Percentiles rank a stretch among this genome's conserved stretches.
These are phyloP conservation scores for Trichoderma asperellum DNA, from an alignment of 2,329 filamentous ascomycete genomes.

Conservation along the genomic window DNA sequence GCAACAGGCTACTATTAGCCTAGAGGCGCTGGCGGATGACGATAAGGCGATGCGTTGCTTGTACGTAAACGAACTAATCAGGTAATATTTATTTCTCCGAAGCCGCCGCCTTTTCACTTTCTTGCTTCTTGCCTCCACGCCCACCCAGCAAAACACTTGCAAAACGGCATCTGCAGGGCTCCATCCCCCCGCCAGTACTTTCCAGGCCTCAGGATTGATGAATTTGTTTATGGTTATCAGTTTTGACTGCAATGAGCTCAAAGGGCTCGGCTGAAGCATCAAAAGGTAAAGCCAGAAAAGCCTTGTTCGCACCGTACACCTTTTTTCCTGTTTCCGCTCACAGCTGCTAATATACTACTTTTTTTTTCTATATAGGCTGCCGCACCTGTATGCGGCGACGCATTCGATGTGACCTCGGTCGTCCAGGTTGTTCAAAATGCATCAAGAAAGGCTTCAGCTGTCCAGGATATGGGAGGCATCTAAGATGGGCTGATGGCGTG, in stretches of 20 bases:
- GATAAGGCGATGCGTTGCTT: slow-evolving; percentile 17
- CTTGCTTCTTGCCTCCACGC: not conserved
- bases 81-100: slow-evolving; percentile 22
- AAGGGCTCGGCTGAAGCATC: slow-evolving; percentile 23
- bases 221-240: slow-evolving; percentile 8
- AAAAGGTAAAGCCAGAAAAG: slow-evolving; percentile 7
- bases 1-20: not conserved
- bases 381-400: slow-evolving; percentile 38
- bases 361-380: slow-evolving; percentile 32
- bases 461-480: slow-evolving; percentile 36
- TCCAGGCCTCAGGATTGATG: slow-evolving; percentile 16
- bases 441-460: slow-evolving; percentile 37
- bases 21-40: not conserved
- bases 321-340: not conserved
- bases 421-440: slow-evolving; percentile 38
- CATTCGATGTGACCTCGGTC: slow-evolving; percentile 37
- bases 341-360: not conserved
- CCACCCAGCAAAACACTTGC: not conserved
- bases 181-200: not conserved
- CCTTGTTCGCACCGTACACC: not conserved
- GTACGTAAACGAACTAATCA: slow-evolving; percentile 19
- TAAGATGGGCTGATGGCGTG: slow-evolving; percentile 39
- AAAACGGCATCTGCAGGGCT: not conserved
- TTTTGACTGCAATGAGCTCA: slow-evolving; percentile 22
- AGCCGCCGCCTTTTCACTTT: slow-evolving; percentile 18